A percentile compares a stretch with the other conserved stretches of the same genome.
These are phyloP conservation scores for Phialophora macrospora DNA, from an alignment of 2,329 filamentous ascomycete species.

Conservation along the genomic window DNA sequence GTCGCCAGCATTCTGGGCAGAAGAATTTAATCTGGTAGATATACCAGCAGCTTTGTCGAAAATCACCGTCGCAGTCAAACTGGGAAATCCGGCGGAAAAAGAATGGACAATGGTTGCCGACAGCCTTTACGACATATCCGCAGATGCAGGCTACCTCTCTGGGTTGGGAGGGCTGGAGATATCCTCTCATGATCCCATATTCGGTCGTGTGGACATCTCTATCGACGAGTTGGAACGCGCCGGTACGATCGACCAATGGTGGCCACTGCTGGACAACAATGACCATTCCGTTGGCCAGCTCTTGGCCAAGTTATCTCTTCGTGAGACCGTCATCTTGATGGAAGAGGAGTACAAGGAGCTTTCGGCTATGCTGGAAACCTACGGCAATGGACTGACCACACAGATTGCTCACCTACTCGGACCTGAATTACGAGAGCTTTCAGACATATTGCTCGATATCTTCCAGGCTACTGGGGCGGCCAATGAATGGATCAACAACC, in stretches of 20 bases:
- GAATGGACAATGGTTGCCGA: slow-evolving; percentile 57
- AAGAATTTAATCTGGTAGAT: slow-evolving; percentile 55
- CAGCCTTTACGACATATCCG: slow-evolving; percentile 50
- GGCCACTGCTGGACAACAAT: slow-evolving; percentile 76
- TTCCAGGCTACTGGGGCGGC: slow-evolving; percentile 89
- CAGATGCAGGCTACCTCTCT: slow-evolving; percentile 48
- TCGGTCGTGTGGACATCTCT: slow-evolving; percentile 73
- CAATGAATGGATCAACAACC: slow-evolving; percentile 85
- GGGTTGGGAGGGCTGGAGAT: slow-evolving; percentile 54
- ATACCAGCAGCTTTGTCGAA: slow-evolving; percentile 55
- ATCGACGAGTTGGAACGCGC: slow-evolving; percentile 77
- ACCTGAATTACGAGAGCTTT: slow-evolving; percentile 40
- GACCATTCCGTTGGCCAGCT: slow-evolving; percentile 80
- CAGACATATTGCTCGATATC: slow-evolving; percentile 67
- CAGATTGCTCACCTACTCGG: slow-evolving; percentile 82
- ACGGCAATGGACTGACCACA: slow-evolving; percentile 79
- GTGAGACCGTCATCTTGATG: slow-evolving; percentile 88
- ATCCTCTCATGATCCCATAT: slow-evolving; percentile 53
- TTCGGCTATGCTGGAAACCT: slow-evolving; percentile 81
- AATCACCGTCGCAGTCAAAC: slow-evolving; percentile 53
- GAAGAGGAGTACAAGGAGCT: slow-evolving; percentile 82
- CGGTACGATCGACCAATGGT: slow-evolving; percentile 85
- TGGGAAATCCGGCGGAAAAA: slow-evolving; percentile 54
- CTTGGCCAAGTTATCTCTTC: slow-evolving; percentile 79
- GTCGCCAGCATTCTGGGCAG: slow-evolving; percentile 55